These are phyloP conservation scores for Malus hybrid DNA, from an alignment of 331 rosid species.

Conservation along the genomic window DNA sequence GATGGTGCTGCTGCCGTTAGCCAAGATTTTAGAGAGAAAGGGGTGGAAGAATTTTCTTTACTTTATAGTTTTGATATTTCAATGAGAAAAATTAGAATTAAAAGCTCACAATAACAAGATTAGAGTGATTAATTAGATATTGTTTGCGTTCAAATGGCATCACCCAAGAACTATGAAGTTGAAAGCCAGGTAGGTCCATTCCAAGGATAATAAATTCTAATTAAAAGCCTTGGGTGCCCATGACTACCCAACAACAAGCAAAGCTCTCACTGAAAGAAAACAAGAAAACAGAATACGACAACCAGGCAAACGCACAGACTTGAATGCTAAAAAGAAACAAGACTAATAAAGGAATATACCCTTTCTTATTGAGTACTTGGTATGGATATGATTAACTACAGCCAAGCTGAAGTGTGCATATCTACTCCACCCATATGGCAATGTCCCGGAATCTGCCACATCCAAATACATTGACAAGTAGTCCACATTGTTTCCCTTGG, in stretches of 20 bases:
- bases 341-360: slow-evolving; percentile 32
- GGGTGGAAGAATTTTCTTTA: background rate
- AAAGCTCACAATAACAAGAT: background rate
- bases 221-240: background rate
- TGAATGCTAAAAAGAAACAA: background rate
- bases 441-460: slow-evolving; percentile 47
- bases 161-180: background rate
- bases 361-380: slow-evolving; percentile 56
- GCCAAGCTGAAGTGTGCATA: slow-evolving; percentile 70
- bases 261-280: background rate
- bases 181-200: background rate
- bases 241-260: background rate
- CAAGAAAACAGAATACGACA: background rate
- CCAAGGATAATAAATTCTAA: background rate
- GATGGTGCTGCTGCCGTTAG: background rate
- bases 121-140: background rate
- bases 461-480: slow-evolving; percentile 76
- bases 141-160: background rate
- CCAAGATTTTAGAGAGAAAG: background rate
- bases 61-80: background rate
- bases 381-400: slow-evolving; percentile 54
- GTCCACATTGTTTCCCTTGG: slow-evolving; percentile 71
- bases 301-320: background rate
- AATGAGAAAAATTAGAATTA: background rate
- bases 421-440: slow-evolving; percentile 79